These are phyloP conservation scores for Dictyostelium intermedium DNA, from an alignment of 78 protist species.

Conservation along the genomic window DNA sequence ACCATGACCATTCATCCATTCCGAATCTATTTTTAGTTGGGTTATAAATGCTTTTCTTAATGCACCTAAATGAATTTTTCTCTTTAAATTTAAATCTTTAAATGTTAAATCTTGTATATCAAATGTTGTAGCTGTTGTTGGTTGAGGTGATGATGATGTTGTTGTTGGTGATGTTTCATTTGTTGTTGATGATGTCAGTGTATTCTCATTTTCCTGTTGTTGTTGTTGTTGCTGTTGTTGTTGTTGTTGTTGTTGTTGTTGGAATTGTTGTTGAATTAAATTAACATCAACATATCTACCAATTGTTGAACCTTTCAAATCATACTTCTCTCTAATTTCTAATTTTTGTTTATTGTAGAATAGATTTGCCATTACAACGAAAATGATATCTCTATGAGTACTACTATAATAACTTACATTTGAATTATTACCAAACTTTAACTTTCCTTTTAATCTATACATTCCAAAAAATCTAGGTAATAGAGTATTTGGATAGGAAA, in stretches of 20 bases:
- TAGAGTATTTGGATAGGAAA: conserved; percentile 37
- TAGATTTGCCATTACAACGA: conserved; percentile 76
- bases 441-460: conserved; percentile 64
- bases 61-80: conserved; percentile 45
- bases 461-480: conserved; percentile 71
- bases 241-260: not conserved
- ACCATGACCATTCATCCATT: conserved; percentile 62
- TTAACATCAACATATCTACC: conserved; percentile 65
- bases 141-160: not conserved
- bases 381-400: conserved; percentile 43
- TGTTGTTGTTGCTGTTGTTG: not conserved
- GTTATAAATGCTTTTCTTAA: conserved; percentile 17
- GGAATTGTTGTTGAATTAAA: not conserved
- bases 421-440: not conserved
- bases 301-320: conserved; percentile 74
- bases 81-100: conserved; percentile 77
- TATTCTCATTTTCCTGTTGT: not conserved
- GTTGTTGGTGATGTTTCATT: not conserved
- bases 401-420: not conserved
- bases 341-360: conserved; percentile 41
- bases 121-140: not conserved
- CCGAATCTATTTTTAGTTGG: conserved; percentile 50
- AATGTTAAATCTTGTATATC: conserved; percentile 8
- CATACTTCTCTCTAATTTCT: conserved; percentile 60
- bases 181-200: not conserved